phyloP scores from a whole-genome alignment of 2,329 filamentous ascomycete species.

The Penicillium olsonii region DNA sequence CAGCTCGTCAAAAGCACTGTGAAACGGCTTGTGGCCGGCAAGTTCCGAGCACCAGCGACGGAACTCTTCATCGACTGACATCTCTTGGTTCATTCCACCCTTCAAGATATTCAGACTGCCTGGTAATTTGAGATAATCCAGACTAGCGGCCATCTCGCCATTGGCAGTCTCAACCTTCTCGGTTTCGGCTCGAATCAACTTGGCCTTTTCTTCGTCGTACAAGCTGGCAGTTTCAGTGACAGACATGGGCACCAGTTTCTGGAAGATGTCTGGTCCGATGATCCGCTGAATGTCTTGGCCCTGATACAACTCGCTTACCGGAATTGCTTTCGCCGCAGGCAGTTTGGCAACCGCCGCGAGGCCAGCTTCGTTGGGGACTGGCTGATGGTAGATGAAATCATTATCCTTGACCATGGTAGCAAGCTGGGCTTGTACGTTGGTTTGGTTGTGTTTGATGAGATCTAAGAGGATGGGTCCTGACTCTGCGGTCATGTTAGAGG shows the following conservation, averaged over 20 bases:
- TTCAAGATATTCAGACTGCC: slow-evolving; percentile 88
- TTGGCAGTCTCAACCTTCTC: slow-evolving; percentile 92
- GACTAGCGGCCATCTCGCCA: slow-evolving; percentile 89
- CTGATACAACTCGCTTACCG: slow-evolving; percentile 93
- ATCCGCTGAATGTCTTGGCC: slow-evolving; percentile 97
- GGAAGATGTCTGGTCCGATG: slow-evolving; percentile 94
- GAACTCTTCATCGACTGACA: slow-evolving; percentile 87
- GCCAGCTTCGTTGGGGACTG: slow-evolving; percentile 80
- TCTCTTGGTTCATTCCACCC: slow-evolving; percentile 86
- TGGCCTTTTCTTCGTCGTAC: slow-evolving; percentile 98
- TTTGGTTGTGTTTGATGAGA: slow-evolving; percentile 77
- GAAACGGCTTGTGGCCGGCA: slow-evolving; percentile 78
- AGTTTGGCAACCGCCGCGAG: slow-evolving; percentile 83
- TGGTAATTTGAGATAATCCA: slow-evolving; percentile 90
- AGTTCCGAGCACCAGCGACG: slow-evolving; percentile 92
- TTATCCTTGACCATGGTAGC: slow-evolving; percentile 83
- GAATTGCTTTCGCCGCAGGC: slow-evolving; percentile 93
- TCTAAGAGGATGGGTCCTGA: slow-evolving; percentile 74
- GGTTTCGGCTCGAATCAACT: slow-evolving; percentile 87
- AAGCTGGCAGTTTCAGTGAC: slow-evolving; percentile 96
- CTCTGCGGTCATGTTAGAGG: slow-evolving; percentile 80
- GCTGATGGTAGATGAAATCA: slow-evolving; percentile 97
- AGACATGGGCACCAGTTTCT: slow-evolving; percentile 92
- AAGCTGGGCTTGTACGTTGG: slow-evolving; percentile 79
- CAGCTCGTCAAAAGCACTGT: slow-evolving; percentile 75